These are phyloP conservation scores for Asterella californica DNA, from an alignment of 225 moss, liverwort and hornwort genomes.

Conservation along the genomic window DNA sequence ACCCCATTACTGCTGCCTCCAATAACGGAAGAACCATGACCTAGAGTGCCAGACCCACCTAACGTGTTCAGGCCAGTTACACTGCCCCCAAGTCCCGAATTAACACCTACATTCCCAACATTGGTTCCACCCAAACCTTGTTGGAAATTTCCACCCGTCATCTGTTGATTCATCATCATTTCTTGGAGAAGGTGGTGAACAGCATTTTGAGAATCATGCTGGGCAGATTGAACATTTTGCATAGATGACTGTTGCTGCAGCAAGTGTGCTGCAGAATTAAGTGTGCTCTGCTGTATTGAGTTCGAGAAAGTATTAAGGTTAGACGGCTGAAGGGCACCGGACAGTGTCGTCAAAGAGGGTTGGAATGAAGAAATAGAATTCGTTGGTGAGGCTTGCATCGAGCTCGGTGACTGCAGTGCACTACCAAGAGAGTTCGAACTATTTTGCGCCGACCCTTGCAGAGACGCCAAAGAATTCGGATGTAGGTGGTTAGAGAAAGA, in stretches of 20 bases:
- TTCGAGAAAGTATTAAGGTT: constrained; percentile 63
- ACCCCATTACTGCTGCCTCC: constrained; percentile 51
- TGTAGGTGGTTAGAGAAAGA: constrained; percentile 67
- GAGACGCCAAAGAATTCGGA: constrained; percentile 67
- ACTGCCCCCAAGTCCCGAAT: constrained; percentile 44
- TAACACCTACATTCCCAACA: constrained; percentile 49
- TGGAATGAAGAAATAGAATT: constrained; percentile 94
- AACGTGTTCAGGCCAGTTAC: constrained; percentile 40
- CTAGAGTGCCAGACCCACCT: constrained; percentile 57
- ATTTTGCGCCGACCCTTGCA: constrained; percentile 78
- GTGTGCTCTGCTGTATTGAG: constrained; percentile 61
- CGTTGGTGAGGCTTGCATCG: constrained; percentile 78
- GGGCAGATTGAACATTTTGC: constrained; percentile 45
- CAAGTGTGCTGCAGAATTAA: constrained; percentile 51
- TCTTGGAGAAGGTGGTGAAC: constrained; percentile 88
- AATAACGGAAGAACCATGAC: constrained; percentile 54
- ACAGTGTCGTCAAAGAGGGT: constrained; percentile 76
- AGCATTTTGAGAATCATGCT: constrained; percentile 66
- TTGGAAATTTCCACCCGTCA: constrained; percentile 56
- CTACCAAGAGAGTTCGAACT: constrained; percentile 71
- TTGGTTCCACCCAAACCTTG: constrained; percentile 50
- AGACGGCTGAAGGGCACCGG: constrained; percentile 64
- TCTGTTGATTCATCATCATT: constrained; percentile 97
- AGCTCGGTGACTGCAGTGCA: constrained; percentile 57
- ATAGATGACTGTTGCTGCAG: constrained; percentile 63